A percentile compares a stretch with the other conserved stretches of the same genome.
Evolutionary conservation across 208 protist genomes (phyloP).

Genomic region (Trypanosoma platydactyli): DNA sequence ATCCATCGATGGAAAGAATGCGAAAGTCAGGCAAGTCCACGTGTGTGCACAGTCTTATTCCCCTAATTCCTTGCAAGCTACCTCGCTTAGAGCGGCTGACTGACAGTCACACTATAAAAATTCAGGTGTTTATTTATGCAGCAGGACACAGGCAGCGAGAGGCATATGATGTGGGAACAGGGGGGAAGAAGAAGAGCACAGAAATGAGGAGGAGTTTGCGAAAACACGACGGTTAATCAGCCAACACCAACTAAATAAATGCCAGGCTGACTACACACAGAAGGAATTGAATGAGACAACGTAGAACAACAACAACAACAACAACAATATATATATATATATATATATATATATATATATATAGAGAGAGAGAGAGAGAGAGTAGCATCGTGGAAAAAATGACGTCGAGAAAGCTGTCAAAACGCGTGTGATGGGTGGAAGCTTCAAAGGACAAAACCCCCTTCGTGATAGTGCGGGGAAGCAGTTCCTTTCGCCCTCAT

Average conservation of each 20-base stretch:
- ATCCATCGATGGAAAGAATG: conserved; percentile 47
- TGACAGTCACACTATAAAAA: not conserved
- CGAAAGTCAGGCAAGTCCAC: too few relatives aligned
- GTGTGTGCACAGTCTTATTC: too few relatives aligned
- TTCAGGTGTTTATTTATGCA: not conserved
- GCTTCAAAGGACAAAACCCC: too few relatives aligned
- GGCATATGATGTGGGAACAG: too few relatives aligned
- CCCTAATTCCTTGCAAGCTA: too few relatives aligned
- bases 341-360: conserved; percentile 6
- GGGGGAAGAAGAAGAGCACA: conserved; percentile 13
- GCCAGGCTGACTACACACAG: not conserved
- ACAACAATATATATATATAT: conserved; percentile 12
- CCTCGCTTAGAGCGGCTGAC: not conserved
- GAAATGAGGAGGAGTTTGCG: conserved; percentile 3
- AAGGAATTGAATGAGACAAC: not conserved
- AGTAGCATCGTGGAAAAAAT: too few relatives aligned
- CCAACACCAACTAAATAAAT: not conserved
- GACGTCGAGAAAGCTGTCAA: too few relatives aligned
- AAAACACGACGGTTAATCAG: conserved; percentile 3
- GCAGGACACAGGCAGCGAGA: too few relatives aligned
- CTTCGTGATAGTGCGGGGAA: too few relatives aligned
- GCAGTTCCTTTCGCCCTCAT: too few relatives aligned
- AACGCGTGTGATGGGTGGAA: too few relatives aligned
- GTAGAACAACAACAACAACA: conserved; percentile 16
- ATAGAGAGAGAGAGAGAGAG: too few relatives aligned